Conservation (phyloP, 2,329 filamentous ascomycete species). For the Macrophomina tecta region DNA sequence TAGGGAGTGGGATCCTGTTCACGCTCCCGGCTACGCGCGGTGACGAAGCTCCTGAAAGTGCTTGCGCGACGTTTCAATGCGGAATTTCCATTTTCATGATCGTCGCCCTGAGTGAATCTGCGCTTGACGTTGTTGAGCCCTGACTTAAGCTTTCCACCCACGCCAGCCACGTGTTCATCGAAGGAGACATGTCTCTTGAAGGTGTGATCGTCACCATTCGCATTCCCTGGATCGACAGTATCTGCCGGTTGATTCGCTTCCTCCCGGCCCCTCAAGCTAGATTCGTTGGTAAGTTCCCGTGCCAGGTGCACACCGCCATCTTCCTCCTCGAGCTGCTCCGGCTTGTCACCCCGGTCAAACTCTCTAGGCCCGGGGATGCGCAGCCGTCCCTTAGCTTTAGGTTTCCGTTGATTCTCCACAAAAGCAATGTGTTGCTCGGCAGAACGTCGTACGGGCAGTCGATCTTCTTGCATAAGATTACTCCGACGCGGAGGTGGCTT, state of each 20-base stretch:
- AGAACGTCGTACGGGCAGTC: constrained; percentile 59
- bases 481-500: constrained; percentile 63
- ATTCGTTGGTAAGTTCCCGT: constrained; percentile 36
- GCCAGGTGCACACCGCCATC: constrained; percentile 40
- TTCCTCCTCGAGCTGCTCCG: constrained; percentile 62
- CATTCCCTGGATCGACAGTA: constrained; percentile 32
- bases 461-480: constrained; percentile 55
- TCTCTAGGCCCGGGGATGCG: constrained; percentile 92
- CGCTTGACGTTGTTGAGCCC: constrained; percentile 13
- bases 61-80: constrained; percentile 49
- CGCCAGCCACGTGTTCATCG: constrained; percentile 52
- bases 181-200: constrained; percentile 68
- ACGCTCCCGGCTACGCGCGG: constrained; percentile 51
- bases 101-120: constrained; percentile 8
- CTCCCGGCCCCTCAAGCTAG: constrained; percentile 52
- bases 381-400: constrained; percentile 73
- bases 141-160: constrained; percentile 1
- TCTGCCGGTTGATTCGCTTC: constrained; percentile 27
- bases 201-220: constrained; percentile 48
- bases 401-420: constrained; percentile 79
- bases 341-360: constrained; percentile 80
- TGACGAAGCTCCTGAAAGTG: constrained; percentile 66
- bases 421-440: constrained; percentile 88
- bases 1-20: constrained; percentile 74
- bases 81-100: constrained; percentile 55